Conservation (phyloP, 257 asterid genomes). For the Solanum stenotomum region DNA sequence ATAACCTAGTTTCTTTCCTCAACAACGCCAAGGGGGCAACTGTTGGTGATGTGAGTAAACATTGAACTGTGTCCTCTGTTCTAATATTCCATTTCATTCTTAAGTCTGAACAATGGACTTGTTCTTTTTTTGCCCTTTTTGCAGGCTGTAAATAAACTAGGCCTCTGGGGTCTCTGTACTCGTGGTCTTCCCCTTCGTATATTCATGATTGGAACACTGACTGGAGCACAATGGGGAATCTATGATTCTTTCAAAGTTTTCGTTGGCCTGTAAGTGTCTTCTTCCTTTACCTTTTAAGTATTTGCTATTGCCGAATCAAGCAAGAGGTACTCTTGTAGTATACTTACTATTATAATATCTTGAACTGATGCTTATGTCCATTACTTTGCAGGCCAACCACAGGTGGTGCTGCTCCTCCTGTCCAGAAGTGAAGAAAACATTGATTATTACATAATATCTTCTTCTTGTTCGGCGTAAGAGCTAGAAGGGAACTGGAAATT, state of each 20-base stretch:
- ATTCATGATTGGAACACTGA: constrained; percentile 49
- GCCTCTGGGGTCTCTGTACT: constrained; percentile 17
- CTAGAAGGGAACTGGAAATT: not conserved
- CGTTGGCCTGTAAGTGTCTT: constrained; percentile 55
- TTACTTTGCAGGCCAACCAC: constrained; percentile 63
- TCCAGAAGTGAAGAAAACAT: not conserved
- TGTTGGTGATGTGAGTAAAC: constrained; percentile 34
- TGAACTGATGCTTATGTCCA: not conserved
- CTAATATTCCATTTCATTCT: not conserved
- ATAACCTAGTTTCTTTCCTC: constrained; percentile 12
- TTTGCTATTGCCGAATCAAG: not conserved
- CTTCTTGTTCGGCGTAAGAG: not conserved
- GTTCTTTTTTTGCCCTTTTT: not conserved
- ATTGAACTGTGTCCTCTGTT: not conserved
- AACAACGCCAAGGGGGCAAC: constrained; percentile 13
- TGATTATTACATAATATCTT: not conserved
- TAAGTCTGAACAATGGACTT: too few species aligned
- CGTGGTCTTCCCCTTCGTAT: constrained; percentile 61
- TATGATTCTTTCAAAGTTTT: constrained; percentile 73
- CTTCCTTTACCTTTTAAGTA: not conserved
- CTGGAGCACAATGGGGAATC: constrained; percentile 80
- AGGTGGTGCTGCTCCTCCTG: constrained; percentile 54
- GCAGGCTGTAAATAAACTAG: constrained; percentile 27
- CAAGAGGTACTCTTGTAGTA: not conserved
- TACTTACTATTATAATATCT: not conserved